phyloP scores from a whole-genome alignment of 176 grass and related monocot species.

The Raddia guianensis region DNA sequence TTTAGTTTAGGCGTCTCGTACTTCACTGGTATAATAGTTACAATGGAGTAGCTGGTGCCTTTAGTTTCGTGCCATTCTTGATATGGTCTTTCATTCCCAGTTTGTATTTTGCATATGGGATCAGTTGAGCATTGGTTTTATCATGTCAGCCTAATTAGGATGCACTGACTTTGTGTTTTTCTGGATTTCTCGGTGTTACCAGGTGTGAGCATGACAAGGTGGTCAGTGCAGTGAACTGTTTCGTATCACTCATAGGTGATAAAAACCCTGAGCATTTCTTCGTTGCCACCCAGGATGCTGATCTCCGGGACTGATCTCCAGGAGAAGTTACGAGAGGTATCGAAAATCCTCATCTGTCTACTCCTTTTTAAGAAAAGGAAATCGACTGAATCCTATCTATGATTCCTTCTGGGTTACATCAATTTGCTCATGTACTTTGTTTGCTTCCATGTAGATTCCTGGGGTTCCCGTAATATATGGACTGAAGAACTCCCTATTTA shows the following conservation, averaged over 20 bases:
- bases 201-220: slow-evolving; percentile 89
- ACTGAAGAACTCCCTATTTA: slow-evolving; percentile 64
- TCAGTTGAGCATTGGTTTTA: too few relatives aligned
- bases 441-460: slow-evolving; percentile 57
- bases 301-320: slow-evolving; percentile 59
- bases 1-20: too few relatives aligned
- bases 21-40: too few relatives aligned
- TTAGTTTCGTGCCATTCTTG: too few relatives aligned
- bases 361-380: too few relatives aligned
- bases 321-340: slow-evolving; percentile 64
- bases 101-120: too few relatives aligned
- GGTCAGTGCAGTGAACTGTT: slow-evolving; percentile 57
- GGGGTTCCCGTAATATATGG: slow-evolving; percentile 85
- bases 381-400: too few relatives aligned
- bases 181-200: slow-evolving; percentile 19
- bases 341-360: neutral
- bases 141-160: too few relatives aligned
- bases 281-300: slow-evolving; percentile 69
- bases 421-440: slow-evolving; percentile 4
- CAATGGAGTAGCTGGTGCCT: too few relatives aligned
- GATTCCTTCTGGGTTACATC: neutral
- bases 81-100: too few relatives aligned
- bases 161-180: neutral
- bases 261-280: slow-evolving; percentile 78
- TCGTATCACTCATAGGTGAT: slow-evolving; percentile 66